Conservation (phyloP, 1,284 basidiomycete species). For the Ustilago lituana region DNA sequence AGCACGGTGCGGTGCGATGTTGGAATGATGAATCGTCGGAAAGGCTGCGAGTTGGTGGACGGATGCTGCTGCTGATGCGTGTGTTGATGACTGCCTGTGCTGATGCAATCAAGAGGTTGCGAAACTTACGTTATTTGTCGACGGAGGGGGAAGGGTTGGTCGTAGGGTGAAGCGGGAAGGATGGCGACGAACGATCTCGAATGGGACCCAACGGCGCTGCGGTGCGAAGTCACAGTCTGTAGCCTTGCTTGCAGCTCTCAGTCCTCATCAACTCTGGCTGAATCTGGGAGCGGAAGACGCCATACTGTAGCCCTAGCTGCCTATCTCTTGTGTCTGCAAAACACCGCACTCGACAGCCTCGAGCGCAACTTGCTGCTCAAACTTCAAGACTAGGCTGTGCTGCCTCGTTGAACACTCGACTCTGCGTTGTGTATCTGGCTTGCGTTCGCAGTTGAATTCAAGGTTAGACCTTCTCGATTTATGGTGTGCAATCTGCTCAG, state of each 20-base stretch:
- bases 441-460: not conserved
- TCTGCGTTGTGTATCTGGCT: too few relatives aligned
- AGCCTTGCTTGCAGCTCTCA: too few relatives aligned
- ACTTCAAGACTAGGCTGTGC: conserved; percentile 6
- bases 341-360: too few relatives aligned
- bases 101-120: conserved; percentile 26
- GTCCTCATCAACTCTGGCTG: too few relatives aligned
- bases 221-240: not conserved
- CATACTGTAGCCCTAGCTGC: too few relatives aligned
- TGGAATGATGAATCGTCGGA: not conserved
- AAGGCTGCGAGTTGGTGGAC: not conserved
- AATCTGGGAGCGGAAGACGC: too few relatives aligned
- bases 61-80: conserved; percentile 1
- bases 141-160: conserved; percentile 34
- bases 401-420: conserved; percentile 6
- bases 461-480: too few relatives aligned
- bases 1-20: too few relatives aligned
- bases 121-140: conserved; percentile 48
- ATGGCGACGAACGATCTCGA: conserved; percentile 40
- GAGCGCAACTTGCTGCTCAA: not conserved
- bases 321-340: too few relatives aligned
- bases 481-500: too few relatives aligned
- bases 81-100: conserved; percentile 8
- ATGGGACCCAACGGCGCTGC: conserved; percentile 25
- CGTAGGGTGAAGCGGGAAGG: conserved; percentile 42